Conservation (phyloP, 768 basidiomycete species). For the Boletellus sp. region DNA sequence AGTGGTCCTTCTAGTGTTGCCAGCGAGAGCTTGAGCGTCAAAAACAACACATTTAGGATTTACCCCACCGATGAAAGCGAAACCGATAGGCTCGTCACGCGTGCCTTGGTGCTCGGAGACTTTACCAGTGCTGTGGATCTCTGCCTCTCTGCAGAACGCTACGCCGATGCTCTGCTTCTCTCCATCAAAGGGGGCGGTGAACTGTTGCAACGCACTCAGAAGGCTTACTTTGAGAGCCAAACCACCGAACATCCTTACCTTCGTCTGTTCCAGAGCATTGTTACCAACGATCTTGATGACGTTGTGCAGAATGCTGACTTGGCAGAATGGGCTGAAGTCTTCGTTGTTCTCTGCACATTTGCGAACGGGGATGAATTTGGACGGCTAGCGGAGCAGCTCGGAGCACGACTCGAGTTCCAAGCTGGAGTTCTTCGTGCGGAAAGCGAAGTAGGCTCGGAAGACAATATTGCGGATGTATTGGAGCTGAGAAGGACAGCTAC, state of each 20-base stretch:
- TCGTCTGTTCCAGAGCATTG: constrained; percentile 91
- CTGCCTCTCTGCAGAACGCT: constrained; percentile 84
- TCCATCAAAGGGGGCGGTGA: constrained; percentile 89
- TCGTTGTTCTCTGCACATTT: constrained; percentile 95
- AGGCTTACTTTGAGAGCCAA: constrained; percentile 86
- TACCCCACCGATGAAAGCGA: constrained; percentile 86
- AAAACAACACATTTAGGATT: constrained; percentile 84
- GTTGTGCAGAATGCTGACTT: constrained; percentile 96
- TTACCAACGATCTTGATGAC: constrained; percentile 87
- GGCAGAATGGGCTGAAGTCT: constrained; percentile 93
- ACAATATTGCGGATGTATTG: constrained; percentile 31
- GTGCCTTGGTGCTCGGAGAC: constrained; percentile 93
- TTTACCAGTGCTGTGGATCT: constrained; percentile 89
- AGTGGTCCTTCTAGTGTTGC: constrained; percentile 81
- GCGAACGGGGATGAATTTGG: constrained; percentile 81
- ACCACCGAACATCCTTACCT: constrained; percentile 79
- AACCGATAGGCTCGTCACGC: constrained; percentile 83
- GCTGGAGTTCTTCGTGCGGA: constrained; percentile 57
- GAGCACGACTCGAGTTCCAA: constrained; percentile 85
- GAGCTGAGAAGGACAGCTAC: constrained; percentile 84
- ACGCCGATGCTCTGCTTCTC: constrained; percentile 91
- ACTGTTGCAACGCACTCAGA: constrained; percentile 82
- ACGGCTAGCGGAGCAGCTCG: constrained; percentile 87
- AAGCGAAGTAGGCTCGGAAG: constrained; percentile 38
- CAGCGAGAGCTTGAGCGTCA: constrained; percentile 44